These are phyloP conservation scores for Anethum foeniculum DNA, from an alignment of 140 eudicot species.

Conservation along the genomic window DNA sequence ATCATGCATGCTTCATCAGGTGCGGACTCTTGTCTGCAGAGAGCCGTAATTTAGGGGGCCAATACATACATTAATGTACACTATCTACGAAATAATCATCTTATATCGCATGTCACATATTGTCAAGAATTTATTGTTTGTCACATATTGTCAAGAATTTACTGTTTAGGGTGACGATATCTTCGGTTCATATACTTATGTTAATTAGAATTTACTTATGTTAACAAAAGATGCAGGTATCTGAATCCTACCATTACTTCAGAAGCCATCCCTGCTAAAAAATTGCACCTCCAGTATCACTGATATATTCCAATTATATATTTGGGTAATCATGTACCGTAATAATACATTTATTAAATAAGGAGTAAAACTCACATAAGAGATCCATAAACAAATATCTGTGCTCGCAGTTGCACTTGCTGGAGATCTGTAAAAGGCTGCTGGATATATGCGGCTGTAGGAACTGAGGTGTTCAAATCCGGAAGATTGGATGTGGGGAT, in stretches of 20 bases:
- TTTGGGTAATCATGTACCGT: neutral
- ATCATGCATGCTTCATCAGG: constrained; percentile 95
- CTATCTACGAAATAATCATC: neutral
- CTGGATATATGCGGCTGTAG: constrained; percentile 34
- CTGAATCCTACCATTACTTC: neutral
- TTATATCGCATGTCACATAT: neutral
- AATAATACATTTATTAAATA: neutral
- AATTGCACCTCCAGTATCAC: neutral
- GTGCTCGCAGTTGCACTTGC: constrained; percentile 95
- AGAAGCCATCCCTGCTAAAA: neutral
- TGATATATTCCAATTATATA: neutral
- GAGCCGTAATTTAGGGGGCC: neutral
- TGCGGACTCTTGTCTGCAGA: constrained; percentile 70
- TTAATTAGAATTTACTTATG: neutral
- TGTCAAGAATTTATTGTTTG: no score
- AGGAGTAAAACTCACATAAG: constrained; percentile 54
- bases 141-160: neutral
- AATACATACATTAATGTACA: neutral
- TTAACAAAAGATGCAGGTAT: neutral
- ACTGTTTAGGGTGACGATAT: neutral
- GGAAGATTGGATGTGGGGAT: constrained; percentile 44
- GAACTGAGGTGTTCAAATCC: constrained; percentile 49
- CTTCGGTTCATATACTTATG: neutral
- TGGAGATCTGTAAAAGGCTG: constrained; percentile 85
- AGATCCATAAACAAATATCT: constrained; percentile 93